Base-by-base conservation (phyloP, 371 early-diverging fungal species). In the Mucor piriformis region DNA sequence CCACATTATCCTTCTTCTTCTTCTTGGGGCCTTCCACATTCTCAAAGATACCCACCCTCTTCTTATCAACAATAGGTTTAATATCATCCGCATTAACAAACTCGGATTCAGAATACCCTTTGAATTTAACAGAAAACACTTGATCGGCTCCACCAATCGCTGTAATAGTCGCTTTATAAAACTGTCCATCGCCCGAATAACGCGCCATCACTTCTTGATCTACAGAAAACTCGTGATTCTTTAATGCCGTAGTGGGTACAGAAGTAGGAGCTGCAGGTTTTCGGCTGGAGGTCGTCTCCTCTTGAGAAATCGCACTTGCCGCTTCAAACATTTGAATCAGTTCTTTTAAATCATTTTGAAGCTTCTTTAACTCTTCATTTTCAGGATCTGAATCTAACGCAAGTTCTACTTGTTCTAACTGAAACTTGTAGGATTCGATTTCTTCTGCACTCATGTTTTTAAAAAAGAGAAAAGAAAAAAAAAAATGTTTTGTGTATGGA, bases 401-500 rank as follows among this genome's bases (percentile, higher is more conserved):
- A 64, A 84, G 77, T 43, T 90, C 87, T 46, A 93, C 89, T 74
- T 91, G 89, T 29, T 86, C 85, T 40, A 91, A 73, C 57, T 89
- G 87, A 58, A 84, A 88, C 50, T 79, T 81, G 65, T 91, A 91
- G 13, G 73, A 65, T 60, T 81, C 83, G 33, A 84, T 73, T 63
- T 90, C 90, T 64, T 82, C 81, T 23, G 75, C 69, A 47, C 62
- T 67, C 67, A 67, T 67, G 46, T 16, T 23, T 50, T 50, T 15
- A n/a, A 34, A 34, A n/a, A 38, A 38, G n/a, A 38, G n/a, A 38
- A 38, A 38, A 13, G n/a, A 13, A 38, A 38, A 1, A 38, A 38
- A 38, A 15, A 38, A 38, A n/a, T n/a, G n/a, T n/a, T n/a, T n/a
- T n/a, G n/a, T n/a, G n/a, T n/a, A n/a, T n/a, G n/a, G n/a, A n/a